Base-by-base conservation (phyloP, 768 basidiomycete species). In the Leucosporidium scottii region DNA sequence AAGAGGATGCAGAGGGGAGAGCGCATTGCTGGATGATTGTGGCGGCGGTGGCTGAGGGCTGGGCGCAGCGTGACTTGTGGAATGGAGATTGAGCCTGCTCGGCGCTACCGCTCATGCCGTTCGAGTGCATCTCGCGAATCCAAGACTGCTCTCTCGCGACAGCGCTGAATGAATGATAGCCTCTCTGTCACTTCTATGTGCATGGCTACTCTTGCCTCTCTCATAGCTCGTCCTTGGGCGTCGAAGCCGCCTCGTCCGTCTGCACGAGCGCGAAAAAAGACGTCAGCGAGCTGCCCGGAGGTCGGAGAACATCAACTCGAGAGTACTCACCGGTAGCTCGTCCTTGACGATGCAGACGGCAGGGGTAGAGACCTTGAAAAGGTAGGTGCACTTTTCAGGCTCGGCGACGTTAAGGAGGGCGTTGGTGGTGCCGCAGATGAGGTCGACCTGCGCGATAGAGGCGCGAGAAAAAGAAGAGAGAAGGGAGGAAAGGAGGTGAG, bases 351-450 rank as follows among this genome's bases (percentile, higher is more conserved):
- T 68, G 60, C 71, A 72, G 3, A 69, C 67, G 1, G 71, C 75
- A 3, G 75, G 75, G 20, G 71, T 65, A 28, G 72, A 49, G 6
- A 75, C 71, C 57, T 62, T 64, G 72, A 75, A 75, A 17, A 72
- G 62, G 64, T 70, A 72, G 61, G 61, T 70, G 80, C 94, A 98
- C 80, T 97, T 97, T 79, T 98, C 93, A 25, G 93, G 83, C 79
- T 99, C 96, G 55, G 83, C 83, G 7, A 97, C 85, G 1, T 85
- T 83, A 20, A 87, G 78, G 44, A 99, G 78, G 5, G 82, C 83
- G 75, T 97, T 97, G 75, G 93, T 88, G 1, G 83, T 86, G 7
- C 92, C 96, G 73, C 96, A 99, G 3, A 85, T 81, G 62, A 96
- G 79, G 57, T 90, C 80, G 34, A 99, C 83, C 90, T 93, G 66